Evolutionary conservation across 83 land plant genomes (phyloP).

Genomic region (Thuja plicata): DNA sequence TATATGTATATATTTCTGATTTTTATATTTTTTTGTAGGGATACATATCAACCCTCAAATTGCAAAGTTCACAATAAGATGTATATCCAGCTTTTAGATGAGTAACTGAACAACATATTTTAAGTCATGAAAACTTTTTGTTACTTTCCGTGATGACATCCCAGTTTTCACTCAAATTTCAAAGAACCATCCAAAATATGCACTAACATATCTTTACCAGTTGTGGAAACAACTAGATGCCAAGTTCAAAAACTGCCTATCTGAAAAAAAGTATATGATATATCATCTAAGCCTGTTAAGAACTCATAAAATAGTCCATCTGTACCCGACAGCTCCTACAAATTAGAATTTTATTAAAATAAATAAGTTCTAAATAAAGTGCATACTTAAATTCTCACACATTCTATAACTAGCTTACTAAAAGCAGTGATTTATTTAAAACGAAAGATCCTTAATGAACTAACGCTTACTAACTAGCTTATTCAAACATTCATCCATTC

Average conservation of each 20-base stretch:
- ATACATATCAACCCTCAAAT: neutral
- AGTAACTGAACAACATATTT: neutral
- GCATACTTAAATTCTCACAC: neutral
- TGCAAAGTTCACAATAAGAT: neutral
- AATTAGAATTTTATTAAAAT: too few relatives aligned
- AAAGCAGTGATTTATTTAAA: neutral
- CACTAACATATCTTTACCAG: neutral
- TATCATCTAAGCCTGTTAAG: neutral
- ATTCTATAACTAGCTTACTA: neutral
- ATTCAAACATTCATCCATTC: neutral
- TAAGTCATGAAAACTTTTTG: neutral
- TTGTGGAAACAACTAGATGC: neutral
- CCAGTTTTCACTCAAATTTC: neutral
- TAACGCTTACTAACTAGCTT: too few relatives aligned
- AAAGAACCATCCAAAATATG: neutral
- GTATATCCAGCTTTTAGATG: neutral
- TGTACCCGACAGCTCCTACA: too few relatives aligned
- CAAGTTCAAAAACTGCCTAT: neutral
- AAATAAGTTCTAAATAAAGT: too few relatives aligned
- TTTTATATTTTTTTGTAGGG: too few relatives aligned
- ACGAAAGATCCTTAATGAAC: neutral
- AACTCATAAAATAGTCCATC: neutral
- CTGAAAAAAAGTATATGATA: neutral
- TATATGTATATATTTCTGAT: too few relatives aligned
- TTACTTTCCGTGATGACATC: neutral